Base-by-base conservation (phyloP, 208 protist genomes). In the Acanthamoeba royreba region DNA sequence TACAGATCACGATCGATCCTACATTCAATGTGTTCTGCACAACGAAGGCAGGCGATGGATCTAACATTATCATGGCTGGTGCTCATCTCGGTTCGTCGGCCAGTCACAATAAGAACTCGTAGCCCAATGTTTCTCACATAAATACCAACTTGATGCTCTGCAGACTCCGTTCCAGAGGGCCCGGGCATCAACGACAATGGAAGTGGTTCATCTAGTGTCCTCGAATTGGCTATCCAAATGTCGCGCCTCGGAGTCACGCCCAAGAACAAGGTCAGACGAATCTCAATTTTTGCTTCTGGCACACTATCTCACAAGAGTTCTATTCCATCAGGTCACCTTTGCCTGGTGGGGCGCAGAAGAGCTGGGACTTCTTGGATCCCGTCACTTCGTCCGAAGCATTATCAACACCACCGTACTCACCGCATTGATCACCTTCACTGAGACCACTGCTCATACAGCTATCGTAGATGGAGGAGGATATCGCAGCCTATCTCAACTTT, bases 101-200 rank as follows among this genome's bases (percentile, higher is more conserved):
- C 13, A n/a, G 49, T n/a, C 49, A 22, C 49, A 58, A 22, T 22
- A 58, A 58, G 49, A n/a, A 58, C 13, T 58, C 49, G 49, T 58
- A 58, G 13, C 49, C 22, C 49, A 58, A 13, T n/a, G n/a, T n/a
- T n/a, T n/a, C n/a, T n/a, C n/a, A n/a, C n/a, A n/a, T n/a, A n/a
- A n/a, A n/a, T n/a, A n/a, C n/a, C n/a, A n/a, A n/a, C n/a, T n/a
- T n/a, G n/a, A n/a, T 35, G 7, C 61, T 91, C 93, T 11, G 5
- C 95, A 55, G 94, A 96, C 63, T 89, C 72, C 1, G 94, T 96
- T 1, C 94, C 94, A 4, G 94, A 46, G 38, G 88, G 94, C 4
- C 94, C 94, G 4, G 94, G 94, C 19, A 95, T 96, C 25, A 95
- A 96, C 86, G 94, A 96, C 92, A 96, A 96, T 35, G 94, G 94